These are phyloP conservation scores for Lotus japonicus DNA, from an alignment of 306 rosid species.

Conservation along the genomic window DNA sequence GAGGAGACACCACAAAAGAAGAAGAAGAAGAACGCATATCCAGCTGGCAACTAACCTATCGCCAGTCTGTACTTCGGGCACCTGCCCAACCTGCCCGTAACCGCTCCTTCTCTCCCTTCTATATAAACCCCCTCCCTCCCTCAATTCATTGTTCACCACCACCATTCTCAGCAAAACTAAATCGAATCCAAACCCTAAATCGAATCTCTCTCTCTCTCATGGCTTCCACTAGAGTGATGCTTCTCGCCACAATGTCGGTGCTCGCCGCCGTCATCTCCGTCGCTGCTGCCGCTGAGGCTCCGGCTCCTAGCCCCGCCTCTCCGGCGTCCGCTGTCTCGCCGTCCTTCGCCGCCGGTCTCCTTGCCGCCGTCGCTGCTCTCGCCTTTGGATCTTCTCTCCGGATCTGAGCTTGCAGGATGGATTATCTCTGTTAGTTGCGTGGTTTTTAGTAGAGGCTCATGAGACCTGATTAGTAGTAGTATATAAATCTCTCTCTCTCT, in stretches of 20 bases:
- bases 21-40: background rate
- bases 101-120: conserved; percentile 20
- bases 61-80: conserved; percentile 67
- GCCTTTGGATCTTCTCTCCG: conserved; percentile 59
- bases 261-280: conserved; percentile 25
- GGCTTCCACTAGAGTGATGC: conserved; percentile 46
- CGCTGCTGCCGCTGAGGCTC: conserved; percentile 43
- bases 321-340: conserved; percentile 47
- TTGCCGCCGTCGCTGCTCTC: conserved; percentile 48
- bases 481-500: conserved; percentile 11
- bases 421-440: conserved; percentile 16
- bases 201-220: too few species aligned
- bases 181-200: too few species aligned
- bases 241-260: conserved; percentile 39
- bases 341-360: conserved; percentile 36
- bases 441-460: conserved; percentile 17
- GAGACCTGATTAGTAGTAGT: conserved; percentile 27
- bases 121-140: conserved; percentile 24
- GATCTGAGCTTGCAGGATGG: conserved; percentile 37
- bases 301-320: conserved; percentile 78
- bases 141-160: background rate
- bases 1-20: conserved; percentile 1
- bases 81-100: conserved; percentile 58
- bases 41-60: conserved; percentile 47
- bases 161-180: background rate